Base-by-base conservation (phyloP, 441 rosid genomes). In the Bruguiera hainesii region DNA sequence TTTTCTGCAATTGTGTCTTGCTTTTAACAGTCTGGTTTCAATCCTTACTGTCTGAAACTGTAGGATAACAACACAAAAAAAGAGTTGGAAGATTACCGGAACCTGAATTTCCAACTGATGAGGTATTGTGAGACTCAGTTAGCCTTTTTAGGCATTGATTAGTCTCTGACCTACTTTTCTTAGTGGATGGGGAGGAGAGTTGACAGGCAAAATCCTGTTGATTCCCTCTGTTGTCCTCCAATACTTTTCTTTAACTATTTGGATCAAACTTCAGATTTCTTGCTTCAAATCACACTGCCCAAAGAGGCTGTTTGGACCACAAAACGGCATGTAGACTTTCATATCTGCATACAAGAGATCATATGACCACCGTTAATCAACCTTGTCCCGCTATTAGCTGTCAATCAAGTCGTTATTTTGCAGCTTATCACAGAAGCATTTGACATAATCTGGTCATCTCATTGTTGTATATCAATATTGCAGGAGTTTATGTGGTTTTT, bases 71-170 rank as follows among this genome's bases (percentile, higher is more conserved):
- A 71, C 76, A 78, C 66, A 64, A 64, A 72, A 68, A 83, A 76
- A 78, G 96, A 91, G 80, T 80, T 94, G 75, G 82, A 81, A 75
- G 83, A 85, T 72, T 88, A 90, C 85, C 79, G 80, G 85, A 84
- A 70, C 58, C 77, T 79, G 87, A 89, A 91, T 77, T 78, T 82
- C 74, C 81, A 82, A 75, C 74, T 94, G 72, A 76, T 81, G 75
- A 87, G 97, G 99, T 94, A 83, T 61, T 63, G 25, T 70, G 57
- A 65, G 56, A 64, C 67, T 67, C 56, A 26, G 21, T 55, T 69
- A 33, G 70, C 66, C 25, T 58, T 63, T 10, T 64, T 66, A 20
- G 10, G 55, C 64, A 28, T 55, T 51, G 51, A 42, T 42, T 42
- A 13, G 48, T 13, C 48, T 42, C 16, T 42, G 15, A 42, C 48